Percentiles rank a stretch among this genome's conserved stretches.
Conservation (phyloP, 139 green algal species). For the Spirogloea muscicola region DNA sequence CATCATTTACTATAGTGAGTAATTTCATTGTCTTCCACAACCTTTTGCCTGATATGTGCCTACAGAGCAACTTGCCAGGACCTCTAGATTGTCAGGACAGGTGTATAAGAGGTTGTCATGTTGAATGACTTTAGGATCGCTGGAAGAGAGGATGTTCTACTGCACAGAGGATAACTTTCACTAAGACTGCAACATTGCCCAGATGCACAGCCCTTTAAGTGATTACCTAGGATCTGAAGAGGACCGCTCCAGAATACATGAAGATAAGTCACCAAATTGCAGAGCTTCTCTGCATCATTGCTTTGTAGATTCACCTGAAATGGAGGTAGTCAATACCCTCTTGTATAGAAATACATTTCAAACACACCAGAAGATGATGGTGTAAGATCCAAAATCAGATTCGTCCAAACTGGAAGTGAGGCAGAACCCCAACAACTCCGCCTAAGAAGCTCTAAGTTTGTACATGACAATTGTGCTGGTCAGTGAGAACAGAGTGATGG, state of each 20-base stretch:
- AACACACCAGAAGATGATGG: not conserved
- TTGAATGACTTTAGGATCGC: too few species aligned
- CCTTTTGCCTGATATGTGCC: too few species aligned
- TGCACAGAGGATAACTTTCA: too few species aligned
- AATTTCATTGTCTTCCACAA: too few species aligned
- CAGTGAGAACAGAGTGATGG: not conserved
- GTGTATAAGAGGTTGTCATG: too few species aligned
- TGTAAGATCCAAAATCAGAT: not conserved
- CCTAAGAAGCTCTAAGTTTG: not conserved
- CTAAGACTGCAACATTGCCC: too few species aligned
- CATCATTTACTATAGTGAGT: too few species aligned
- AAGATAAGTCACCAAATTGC: conserved; percentile 36
- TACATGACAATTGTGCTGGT: not conserved
- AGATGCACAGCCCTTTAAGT: not conserved
- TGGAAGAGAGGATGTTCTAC: too few species aligned
- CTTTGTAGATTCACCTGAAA: conserved; percentile 47
- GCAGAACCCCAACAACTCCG: not conserved
- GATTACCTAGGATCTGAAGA: conserved; percentile 40
- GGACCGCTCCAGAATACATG: conserved; percentile 43
- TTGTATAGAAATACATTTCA: not conserved
- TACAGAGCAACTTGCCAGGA: too few species aligned
- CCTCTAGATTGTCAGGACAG: too few species aligned
- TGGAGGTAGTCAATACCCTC: conserved; percentile 2
- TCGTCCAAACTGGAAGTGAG: not conserved
- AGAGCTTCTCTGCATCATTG: conserved; percentile 49